Conservation (phyloP, 768 basidiomycete genomes). For the Termitomyces sp. region DNA sequence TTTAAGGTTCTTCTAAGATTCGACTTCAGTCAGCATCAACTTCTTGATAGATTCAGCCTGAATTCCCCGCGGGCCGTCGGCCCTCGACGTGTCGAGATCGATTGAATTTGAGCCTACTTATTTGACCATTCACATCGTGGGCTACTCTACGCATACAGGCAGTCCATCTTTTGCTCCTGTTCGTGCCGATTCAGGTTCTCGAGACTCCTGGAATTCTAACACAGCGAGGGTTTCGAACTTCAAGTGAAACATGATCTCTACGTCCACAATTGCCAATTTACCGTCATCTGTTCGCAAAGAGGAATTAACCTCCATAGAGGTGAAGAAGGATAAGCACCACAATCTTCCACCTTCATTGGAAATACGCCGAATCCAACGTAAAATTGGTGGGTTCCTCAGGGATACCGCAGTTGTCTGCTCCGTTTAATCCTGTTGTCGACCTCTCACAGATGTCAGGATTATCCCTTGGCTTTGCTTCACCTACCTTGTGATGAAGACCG, state of each 20-base stretch:
- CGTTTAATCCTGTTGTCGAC: not conserved
- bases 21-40: too few relatives aligned
- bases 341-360: not conserved
- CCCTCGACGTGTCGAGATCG: too few relatives aligned
- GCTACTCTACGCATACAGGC: too few relatives aligned
- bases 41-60: too few relatives aligned
- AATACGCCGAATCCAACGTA: conserved; percentile 8
- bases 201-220: too few relatives aligned
- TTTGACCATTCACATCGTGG: too few relatives aligned
- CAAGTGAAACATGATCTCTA: conserved; percentile 1
- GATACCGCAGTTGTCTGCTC: not conserved
- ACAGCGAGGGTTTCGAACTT: too few relatives aligned
- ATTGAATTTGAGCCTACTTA: too few relatives aligned
- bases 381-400: conserved; percentile 2
- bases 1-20: too few relatives aligned
- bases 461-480: conserved; percentile 13
- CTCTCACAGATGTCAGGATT: conserved; percentile 6
- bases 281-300: not conserved
- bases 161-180: too few relatives aligned
- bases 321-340: not conserved
- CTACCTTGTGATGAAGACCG: conserved; percentile 11
- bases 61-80: too few relatives aligned
- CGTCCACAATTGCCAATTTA: not conserved
- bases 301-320: not conserved
- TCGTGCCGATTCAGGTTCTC: too few relatives aligned